Percentiles rank a stretch among this genome's conserved stretches.
Evolutionary conservation across 176 grass and related monocot species (phyloP).

Genomic region (Musa beccarii): DNA sequence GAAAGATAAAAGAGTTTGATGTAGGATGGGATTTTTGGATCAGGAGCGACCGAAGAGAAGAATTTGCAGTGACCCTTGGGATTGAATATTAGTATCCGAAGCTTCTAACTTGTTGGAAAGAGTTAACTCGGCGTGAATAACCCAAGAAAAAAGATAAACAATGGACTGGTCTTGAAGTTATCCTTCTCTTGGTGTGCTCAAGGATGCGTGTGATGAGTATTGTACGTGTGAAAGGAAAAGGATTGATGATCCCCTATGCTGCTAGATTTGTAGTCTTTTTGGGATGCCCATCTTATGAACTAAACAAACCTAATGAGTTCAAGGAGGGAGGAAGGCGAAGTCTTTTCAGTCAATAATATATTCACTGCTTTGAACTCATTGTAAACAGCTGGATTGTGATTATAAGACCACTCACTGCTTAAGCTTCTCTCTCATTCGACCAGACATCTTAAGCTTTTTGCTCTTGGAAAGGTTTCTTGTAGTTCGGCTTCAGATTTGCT

Average conservation of each 20-base stretch:
- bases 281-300: background rate
- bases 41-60: slow-evolving; percentile 41
- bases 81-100: slow-evolving; percentile 22
- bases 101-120: slow-evolving; percentile 39
- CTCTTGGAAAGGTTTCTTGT: background rate
- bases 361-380: background rate
- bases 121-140: slow-evolving; percentile 33
- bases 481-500: background rate
- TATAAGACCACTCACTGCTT: slow-evolving; percentile 4
- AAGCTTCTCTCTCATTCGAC: background rate
- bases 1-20: background rate
- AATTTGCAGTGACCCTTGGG: slow-evolving; percentile 34
- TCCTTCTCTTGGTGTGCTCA: background rate
- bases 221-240: slow-evolving; percentile 15
- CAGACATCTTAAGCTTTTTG: background rate
- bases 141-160: slow-evolving; percentile 3
- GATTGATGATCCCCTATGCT: slow-evolving; percentile 12
- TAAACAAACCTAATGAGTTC: slow-evolving; percentile 7
- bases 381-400: background rate
- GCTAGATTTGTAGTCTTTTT: slow-evolving; percentile 13
- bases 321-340: background rate
- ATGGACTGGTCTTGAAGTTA: background rate
- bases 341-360: background rate
- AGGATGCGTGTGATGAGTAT: background rate
- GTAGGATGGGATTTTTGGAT: slow-evolving; percentile 49